Evolutionary conservation across 148 eudicot species (phyloP).

Genomic region (Rhododendron henanense): DNA sequence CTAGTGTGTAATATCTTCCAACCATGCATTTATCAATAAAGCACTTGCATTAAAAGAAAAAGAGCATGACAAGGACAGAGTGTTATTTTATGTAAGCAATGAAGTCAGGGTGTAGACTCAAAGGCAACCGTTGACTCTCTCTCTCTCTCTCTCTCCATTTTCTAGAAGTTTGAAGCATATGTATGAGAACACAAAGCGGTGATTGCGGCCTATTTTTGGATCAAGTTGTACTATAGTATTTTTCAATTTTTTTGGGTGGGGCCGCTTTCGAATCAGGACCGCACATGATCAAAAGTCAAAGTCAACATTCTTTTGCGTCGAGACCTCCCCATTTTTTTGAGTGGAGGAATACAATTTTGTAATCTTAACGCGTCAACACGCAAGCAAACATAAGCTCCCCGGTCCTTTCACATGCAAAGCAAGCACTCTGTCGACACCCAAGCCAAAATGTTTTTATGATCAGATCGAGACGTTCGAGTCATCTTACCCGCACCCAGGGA

Average conservation of each 20-base stretch:
- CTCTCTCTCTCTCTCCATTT: not conserved
- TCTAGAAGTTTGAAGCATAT: conserved; percentile 1
- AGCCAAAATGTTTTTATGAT: not conserved
- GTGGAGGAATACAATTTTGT: not conserved
- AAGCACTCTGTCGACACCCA: not conserved
- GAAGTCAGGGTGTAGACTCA: not conserved
- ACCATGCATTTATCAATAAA: not conserved
- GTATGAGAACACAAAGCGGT: conserved; percentile 2
- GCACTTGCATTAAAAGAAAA: not conserved
- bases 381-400: not conserved
- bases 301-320: not conserved
- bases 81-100: not conserved
- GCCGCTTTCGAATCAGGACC: conserved; percentile 3
- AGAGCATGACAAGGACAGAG: not conserved
- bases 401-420: not conserved
- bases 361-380: not conserved
- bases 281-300: conserved; percentile 16
- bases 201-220: conserved; percentile 1
- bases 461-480: not conserved
- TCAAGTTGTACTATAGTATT: not conserved
- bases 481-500: not conserved
- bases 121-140: not conserved
- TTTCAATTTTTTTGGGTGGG: not conserved
- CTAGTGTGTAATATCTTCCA: not conserved
- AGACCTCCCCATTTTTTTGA: not conserved